Conservation (phyloP, 106 monocot species). For the Agapanthus africanus region DNA sequence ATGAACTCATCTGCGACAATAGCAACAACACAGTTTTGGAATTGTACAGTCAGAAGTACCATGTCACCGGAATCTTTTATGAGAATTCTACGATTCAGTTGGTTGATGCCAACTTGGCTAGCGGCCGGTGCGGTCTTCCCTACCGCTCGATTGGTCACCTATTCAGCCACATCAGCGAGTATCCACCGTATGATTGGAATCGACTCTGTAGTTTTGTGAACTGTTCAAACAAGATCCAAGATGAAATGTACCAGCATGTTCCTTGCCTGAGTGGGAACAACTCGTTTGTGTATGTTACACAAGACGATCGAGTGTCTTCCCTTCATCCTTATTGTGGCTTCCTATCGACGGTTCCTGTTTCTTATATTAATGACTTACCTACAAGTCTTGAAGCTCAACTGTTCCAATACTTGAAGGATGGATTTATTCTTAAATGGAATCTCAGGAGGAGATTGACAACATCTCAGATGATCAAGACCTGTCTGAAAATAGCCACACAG, state of each 20-base stretch:
- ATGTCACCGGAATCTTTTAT: constrained; percentile 1
- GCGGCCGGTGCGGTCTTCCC: neutral
- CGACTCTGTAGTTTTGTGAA: neutral
- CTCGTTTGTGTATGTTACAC: neutral
- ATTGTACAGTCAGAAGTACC: constrained; percentile 1
- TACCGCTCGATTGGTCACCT: neutral
- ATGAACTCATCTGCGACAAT: constrained; percentile 5
- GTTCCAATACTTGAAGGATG: neutral
- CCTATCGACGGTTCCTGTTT: neutral
- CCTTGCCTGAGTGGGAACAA: neutral
- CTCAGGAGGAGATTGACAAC: too few species aligned
- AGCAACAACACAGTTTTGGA: constrained; percentile 9
- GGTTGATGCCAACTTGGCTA: neutral
- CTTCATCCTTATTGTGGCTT: neutral
- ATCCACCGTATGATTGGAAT: neutral
- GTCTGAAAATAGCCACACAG: too few species aligned
- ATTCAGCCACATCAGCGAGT: neutral
- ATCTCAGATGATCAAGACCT: too few species aligned
- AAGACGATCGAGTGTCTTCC: neutral
- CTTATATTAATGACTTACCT: neutral
- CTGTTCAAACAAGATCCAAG: neutral
- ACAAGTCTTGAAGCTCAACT: neutral
- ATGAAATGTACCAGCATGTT: neutral
- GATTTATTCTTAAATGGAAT: neutral
- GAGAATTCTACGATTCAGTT: neutral